Percentiles rank a stretch among this genome's conserved stretches.
phyloP scores from a whole-genome alignment of 208 protist genomes.

The Wallacemonas sp. region DNA sequence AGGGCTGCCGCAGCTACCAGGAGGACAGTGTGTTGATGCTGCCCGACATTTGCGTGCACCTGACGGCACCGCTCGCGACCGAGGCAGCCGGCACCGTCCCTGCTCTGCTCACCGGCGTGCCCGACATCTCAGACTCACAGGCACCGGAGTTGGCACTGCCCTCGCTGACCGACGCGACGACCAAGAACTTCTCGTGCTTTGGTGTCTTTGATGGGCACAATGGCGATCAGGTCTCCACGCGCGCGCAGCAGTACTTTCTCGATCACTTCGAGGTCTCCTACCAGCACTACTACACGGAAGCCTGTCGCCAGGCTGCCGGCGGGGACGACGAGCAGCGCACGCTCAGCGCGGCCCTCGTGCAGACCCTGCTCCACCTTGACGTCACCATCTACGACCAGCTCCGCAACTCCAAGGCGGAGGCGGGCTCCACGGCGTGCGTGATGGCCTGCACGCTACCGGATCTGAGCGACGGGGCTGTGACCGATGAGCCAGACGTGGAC shows the following conservation, averaged over 20 bases:
- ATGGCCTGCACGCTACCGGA: slow-evolving; percentile 24
- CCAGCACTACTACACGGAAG: slow-evolving; percentile 22
- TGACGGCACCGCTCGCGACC: neutral
- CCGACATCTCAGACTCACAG: too few relatives aligned
- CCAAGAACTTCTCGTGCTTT: slow-evolving; percentile 33
- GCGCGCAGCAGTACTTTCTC: slow-evolving; percentile 55
- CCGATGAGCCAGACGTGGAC: neutral
- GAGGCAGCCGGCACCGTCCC: too few relatives aligned
- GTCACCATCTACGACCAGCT: slow-evolving; percentile 53
- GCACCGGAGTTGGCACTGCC: too few relatives aligned
- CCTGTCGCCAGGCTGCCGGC: neutral
- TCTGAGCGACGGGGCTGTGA: neutral
- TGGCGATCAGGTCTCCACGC: slow-evolving; percentile 47
- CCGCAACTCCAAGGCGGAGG: slow-evolving; percentile 16
- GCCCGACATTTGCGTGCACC: slow-evolving; percentile 21
- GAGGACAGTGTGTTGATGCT: slow-evolving; percentile 40
- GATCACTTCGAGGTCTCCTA: slow-evolving; percentile 56
- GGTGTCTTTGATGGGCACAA: slow-evolving; percentile 84
- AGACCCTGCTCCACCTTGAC: slow-evolving; percentile 73
- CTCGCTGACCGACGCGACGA: too few relatives aligned
- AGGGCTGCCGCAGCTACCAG: slow-evolving; percentile 33
- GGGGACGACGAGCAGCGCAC: slow-evolving; percentile 30
- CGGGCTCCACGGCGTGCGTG: slow-evolving; percentile 59
- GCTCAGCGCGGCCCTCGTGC: slow-evolving; percentile 65
- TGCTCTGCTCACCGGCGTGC: too few relatives aligned